Percentiles rank a stretch among this genome's conserved stretches.
phyloP scores from a whole-genome alignment of 140 eudicot genomes.

The Ambrosia hybrid region DNA sequence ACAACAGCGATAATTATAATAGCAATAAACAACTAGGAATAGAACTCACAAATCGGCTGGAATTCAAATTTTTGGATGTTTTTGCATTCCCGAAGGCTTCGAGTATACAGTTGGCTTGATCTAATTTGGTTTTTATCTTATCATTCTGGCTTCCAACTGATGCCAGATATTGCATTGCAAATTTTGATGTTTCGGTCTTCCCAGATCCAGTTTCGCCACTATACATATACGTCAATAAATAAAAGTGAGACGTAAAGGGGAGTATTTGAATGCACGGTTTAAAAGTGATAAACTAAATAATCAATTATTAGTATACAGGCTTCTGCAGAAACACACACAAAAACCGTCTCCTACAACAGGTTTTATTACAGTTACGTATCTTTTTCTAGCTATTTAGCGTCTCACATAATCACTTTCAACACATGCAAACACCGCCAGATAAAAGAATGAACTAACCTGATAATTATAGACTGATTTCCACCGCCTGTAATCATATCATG shows the following conservation, averaged over 20 bases:
- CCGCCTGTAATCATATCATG: constrained; percentile 75
- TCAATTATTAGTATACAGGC: no score
- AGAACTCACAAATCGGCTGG: constrained; percentile 86
- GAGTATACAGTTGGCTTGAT: constrained; percentile 67
- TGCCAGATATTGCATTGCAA: constrained; percentile 77
- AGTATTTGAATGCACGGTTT: not conserved
- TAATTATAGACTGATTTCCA: constrained; percentile 74
- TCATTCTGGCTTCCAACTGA: constrained; percentile 62
- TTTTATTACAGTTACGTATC: no score
- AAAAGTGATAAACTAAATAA: not conserved
- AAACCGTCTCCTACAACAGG: no score
- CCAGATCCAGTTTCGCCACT: constrained; percentile 99
- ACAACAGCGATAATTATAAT: not conserved
- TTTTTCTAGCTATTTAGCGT: no score
- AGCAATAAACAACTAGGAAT: constrained; percentile 10
- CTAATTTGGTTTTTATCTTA: constrained; percentile 58
- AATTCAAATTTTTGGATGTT: constrained; percentile 78
- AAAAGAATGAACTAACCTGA: constrained; percentile 53
- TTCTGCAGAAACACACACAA: no score
- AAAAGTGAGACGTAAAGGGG: not conserved
- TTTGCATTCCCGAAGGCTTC: constrained; percentile 98
- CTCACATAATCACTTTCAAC: no score
- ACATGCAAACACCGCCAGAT: no score
- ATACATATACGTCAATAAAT: constrained; percentile 2
- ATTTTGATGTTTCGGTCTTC: constrained; percentile 90